Conservation (phyloP, 2,329 filamentous ascomycete genomes). For the Rutstroemia sp. region DNA sequence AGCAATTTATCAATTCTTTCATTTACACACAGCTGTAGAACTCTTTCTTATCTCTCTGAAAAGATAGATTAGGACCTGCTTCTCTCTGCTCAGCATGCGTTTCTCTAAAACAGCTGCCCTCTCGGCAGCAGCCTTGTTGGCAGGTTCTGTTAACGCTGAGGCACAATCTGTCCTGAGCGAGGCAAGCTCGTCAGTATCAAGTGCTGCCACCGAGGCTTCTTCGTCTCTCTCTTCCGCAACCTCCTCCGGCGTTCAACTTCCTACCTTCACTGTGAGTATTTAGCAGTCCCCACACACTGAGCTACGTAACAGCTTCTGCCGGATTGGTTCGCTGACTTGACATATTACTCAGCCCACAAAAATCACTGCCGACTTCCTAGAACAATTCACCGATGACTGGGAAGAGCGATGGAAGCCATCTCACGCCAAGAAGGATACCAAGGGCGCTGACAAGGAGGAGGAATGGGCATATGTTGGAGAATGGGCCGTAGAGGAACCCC, state of each 20-base stretch:
- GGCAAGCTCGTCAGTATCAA: constrained; percentile 33
- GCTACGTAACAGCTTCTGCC: background rate
- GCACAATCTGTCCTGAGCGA: constrained; percentile 48
- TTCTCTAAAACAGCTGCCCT: constrained; percentile 72
- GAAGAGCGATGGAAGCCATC: constrained; percentile 89
- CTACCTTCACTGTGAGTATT: constrained; percentile 75
- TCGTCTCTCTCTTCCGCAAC: constrained; percentile 37
- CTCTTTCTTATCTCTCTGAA: constrained; percentile 14
- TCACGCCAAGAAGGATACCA: constrained; percentile 86
- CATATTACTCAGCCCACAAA: constrained; percentile 60
- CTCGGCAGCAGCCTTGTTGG: constrained; percentile 66
- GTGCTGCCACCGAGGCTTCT: constrained; percentile 31
- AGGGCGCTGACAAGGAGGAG: constrained; percentile 61
- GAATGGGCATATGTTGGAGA: constrained; percentile 97
- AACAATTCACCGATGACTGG: constrained; percentile 98
- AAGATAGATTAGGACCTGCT: constrained; percentile 16
- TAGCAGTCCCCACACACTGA: constrained; percentile 17
- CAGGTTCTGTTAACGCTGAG: constrained; percentile 61
- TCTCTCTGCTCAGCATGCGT: constrained; percentile 53
- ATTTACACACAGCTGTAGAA: constrained; percentile 18
- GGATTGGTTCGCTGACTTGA: background rate
- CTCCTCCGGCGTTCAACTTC: constrained; percentile 55
- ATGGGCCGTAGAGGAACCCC: constrained; percentile 94
- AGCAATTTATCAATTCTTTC: constrained; percentile 17
- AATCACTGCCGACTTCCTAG: constrained; percentile 88